Evolutionary conservation across 1,139 yeast species (phyloP).

Genomic region (Debaryomycetaceae sp.): DNA sequence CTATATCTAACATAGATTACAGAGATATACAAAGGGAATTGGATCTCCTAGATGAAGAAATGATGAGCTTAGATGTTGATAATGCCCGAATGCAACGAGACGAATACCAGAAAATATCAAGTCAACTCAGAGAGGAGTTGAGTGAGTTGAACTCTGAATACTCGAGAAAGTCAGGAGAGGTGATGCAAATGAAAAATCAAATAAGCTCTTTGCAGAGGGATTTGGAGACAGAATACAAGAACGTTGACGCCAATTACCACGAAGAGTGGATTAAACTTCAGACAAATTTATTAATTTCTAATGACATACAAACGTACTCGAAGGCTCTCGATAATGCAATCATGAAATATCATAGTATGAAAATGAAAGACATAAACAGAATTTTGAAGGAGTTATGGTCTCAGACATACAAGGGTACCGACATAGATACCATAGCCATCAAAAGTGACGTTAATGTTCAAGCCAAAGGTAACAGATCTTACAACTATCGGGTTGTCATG

Average conservation of each 20-base stretch:
- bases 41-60: constrained; percentile 23
- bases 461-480: constrained; percentile 63
- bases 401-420: constrained; percentile 90
- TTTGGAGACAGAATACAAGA: constrained; percentile 64
- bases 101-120: constrained; percentile 60
- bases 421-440: constrained; percentile 86
- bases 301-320: constrained; percentile 78
- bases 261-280: constrained; percentile 75
- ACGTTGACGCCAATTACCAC: constrained; percentile 61
- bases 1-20: constrained; percentile 39
- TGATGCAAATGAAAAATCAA: constrained; percentile 78
- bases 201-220: constrained; percentile 54
- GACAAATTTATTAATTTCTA: constrained; percentile 74
- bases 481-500: constrained; percentile 95
- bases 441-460: constrained; percentile 70
- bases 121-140: constrained; percentile 50
- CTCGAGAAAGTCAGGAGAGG: constrained; percentile 81
- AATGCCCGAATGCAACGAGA: constrained; percentile 66
- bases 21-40: constrained; percentile 28
- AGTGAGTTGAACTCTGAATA: constrained; percentile 61
- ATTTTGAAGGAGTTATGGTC: constrained; percentile 92
- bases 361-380: constrained; percentile 90
- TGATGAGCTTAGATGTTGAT: constrained; percentile 38
- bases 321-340: constrained; percentile 90
- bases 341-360: constrained; percentile 85